These are phyloP conservation scores for Orbilia oligospora DNA, from an alignment of 2,329 filamentous ascomycete genomes.

Conservation along the genomic window DNA sequence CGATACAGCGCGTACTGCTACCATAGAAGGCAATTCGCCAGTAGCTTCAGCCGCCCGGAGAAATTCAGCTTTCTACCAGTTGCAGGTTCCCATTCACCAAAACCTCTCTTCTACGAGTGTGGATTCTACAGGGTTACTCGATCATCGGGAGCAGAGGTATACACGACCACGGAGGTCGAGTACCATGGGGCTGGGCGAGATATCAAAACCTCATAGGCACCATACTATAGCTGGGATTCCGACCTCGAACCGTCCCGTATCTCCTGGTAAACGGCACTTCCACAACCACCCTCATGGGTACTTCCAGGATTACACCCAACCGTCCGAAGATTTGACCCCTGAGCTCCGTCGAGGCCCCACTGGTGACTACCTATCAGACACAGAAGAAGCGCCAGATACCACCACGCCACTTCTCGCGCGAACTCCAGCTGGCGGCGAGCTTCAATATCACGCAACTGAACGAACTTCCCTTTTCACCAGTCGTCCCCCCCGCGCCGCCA, in stretches of 20 bases:
- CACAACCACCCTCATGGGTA: slow-evolving; percentile 36
- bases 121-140: slow-evolving; percentile 87
- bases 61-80: slow-evolving; percentile 46
- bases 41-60: slow-evolving; percentile 26
- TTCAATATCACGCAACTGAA: slow-evolving; percentile 43
- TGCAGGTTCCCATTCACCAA: slow-evolving; percentile 54
- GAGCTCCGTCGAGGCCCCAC: slow-evolving; percentile 57
- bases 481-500: slow-evolving; percentile 62
- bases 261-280: slow-evolving; percentile 39
- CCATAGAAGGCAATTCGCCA: slow-evolving; percentile 2
- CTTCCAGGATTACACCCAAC: slow-evolving; percentile 47
- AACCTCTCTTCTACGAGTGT: slow-evolving; percentile 87
- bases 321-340: slow-evolving; percentile 39
- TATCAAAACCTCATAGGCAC: slow-evolving; percentile 27
- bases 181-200: slow-evolving; percentile 64
- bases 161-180: slow-evolving; percentile 77
- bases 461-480: slow-evolving; percentile 35
- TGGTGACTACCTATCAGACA: slow-evolving; percentile 54
- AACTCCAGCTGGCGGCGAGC: neutral
- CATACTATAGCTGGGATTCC: slow-evolving; percentile 8
- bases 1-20: slow-evolving; percentile 25
- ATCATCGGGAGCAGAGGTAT: slow-evolving; percentile 74
- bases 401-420: slow-evolving; percentile 30
- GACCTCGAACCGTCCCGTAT: slow-evolving; percentile 12
- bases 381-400: slow-evolving; percentile 49